phyloP scores from a whole-genome alignment of 306 rosid species.

The Cyclanthera cordifolia region DNA sequence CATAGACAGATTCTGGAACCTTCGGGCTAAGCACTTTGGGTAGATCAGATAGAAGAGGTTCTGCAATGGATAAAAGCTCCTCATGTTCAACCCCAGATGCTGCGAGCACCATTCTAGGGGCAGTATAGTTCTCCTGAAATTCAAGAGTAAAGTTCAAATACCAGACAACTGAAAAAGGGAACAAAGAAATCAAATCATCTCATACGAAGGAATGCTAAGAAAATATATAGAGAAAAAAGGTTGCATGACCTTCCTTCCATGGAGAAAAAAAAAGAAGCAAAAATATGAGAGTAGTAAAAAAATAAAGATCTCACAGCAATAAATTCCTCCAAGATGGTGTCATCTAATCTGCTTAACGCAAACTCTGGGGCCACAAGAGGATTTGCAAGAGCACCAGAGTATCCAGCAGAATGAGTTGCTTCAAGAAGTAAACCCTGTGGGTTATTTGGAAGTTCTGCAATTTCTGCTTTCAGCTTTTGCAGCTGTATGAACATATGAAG shows the following conservation, averaged over 20 bases:
- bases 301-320: constrained; percentile 57
- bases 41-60: constrained; percentile 82
- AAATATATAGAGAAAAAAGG: too few species aligned
- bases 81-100: constrained; percentile 89
- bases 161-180: background rate
- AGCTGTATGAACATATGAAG: constrained; percentile 37
- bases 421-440: constrained; percentile 93
- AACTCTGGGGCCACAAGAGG: constrained; percentile 87
- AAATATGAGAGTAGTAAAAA: constrained; percentile 7
- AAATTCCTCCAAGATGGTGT: constrained; percentile 57
- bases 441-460: constrained; percentile 66
- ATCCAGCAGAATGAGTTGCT: constrained; percentile 90
- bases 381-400: constrained; percentile 78
- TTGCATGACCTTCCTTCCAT: too few species aligned
- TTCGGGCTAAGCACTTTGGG: constrained; percentile 34
- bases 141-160: constrained; percentile 10
- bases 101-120: constrained; percentile 90
- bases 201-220: background rate
- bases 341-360: constrained; percentile 52
- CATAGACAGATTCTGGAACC: constrained; percentile 67
- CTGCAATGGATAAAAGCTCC: constrained; percentile 70
- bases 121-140: constrained; percentile 86
- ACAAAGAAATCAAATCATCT: background rate
- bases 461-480: constrained; percentile 61
- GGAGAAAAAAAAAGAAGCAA: background rate